These are phyloP conservation scores for Blastocystis sp. DNA, from an alignment of 352 stramenopile genomes.

Conservation along the genomic window DNA sequence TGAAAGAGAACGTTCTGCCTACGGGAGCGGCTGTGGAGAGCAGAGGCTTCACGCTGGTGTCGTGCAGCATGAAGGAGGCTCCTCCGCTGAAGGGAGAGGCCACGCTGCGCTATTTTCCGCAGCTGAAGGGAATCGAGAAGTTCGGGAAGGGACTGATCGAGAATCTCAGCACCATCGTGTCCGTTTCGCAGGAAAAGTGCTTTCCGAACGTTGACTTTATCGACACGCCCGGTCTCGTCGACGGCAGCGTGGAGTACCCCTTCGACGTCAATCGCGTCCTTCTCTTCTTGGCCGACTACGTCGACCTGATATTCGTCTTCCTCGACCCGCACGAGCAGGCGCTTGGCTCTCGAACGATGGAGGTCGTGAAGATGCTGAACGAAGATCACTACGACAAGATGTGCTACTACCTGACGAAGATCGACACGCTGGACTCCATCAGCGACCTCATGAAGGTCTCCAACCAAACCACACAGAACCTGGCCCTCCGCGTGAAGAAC, in stretches of 20 bases:
- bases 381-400: conserved; percentile 75
- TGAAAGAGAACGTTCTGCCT: conserved; percentile 79
- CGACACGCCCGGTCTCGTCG: conserved; percentile 81
- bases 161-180: conserved; percentile 80
- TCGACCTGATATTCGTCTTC: conserved; percentile 82
- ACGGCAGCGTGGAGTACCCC: conserved; percentile 81
- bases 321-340: conserved; percentile 81
- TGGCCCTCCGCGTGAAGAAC: conserved; percentile 80
- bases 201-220: conserved; percentile 82
- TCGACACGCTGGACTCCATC: conserved; percentile 79
- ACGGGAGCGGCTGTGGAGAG: conserved; percentile 81
- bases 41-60: conserved; percentile 81
- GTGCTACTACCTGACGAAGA: conserved; percentile 81
- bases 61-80: conserved; percentile 79
- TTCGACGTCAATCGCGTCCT: conserved; percentile 82
- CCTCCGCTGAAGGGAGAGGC: conserved; percentile 80
- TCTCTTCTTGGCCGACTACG: conserved; percentile 78
- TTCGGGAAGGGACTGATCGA: conserved; percentile 80
- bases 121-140: conserved; percentile 78
- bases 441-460: conserved; percentile 82
- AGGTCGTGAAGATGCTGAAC: conserved; percentile 80
- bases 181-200: conserved; percentile 78
- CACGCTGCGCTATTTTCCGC: conserved; percentile 79
- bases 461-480: conserved; percentile 80
- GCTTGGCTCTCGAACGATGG: conserved; percentile 81